Evolutionary conservation across 2,329 filamentous ascomycete genomes (phyloP), one percentile per base, ranked within the genome.

Genomic region (Ascochyta viciae-villosae): DNA sequence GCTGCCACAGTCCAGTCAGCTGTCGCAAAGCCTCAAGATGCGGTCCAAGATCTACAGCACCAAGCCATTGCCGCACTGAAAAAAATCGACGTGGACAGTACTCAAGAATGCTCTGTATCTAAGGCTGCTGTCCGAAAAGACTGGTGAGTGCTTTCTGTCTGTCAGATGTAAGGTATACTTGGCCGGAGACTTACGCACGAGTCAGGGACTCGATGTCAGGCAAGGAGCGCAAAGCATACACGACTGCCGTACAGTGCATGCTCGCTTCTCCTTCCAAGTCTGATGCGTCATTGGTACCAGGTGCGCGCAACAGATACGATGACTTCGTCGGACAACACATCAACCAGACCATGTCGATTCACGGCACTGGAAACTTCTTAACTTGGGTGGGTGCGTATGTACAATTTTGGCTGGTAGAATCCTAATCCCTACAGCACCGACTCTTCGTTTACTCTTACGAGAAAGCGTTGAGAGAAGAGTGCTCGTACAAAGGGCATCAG

Each of bases 381-480:
- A 58, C 52, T 24, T 77, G 75, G 74, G 39, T 54, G 16, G 22
- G 34, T 29, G 8, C 9, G n/a, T n/a, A 12, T 24, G 8, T 9
- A 13, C 6, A 33, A 35, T 16, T 16, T 5, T 31, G 7, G n/a
- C 0, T 34, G 13, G 4, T 8, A 10, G 6, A 2, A 29, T 15
- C 0, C 26, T 54, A 22, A 54, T 6, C 1, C 13, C 13, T n/a
- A 6, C 33, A 48, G 55, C 76, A 79, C 51, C 67, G 77, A 8
- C 70, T 74, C 51, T 77, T 70, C 54, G 59, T 69, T 5, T 68
- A 75, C 47, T 54, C 57, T 0, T 78, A 74, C 52, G 75, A 80
- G 51, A 60, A 72, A 29, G 73, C 74, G 1, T 61, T 79, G 1
- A 67, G 61, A 15, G 46, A 74, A 13, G 77, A 79, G 47, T 79